Percentiles rank a stretch among this genome's conserved stretches.
Evolutionary conservation across 2,329 filamentous ascomycete species (phyloP).

Genomic region (Xylaria sp.): DNA sequence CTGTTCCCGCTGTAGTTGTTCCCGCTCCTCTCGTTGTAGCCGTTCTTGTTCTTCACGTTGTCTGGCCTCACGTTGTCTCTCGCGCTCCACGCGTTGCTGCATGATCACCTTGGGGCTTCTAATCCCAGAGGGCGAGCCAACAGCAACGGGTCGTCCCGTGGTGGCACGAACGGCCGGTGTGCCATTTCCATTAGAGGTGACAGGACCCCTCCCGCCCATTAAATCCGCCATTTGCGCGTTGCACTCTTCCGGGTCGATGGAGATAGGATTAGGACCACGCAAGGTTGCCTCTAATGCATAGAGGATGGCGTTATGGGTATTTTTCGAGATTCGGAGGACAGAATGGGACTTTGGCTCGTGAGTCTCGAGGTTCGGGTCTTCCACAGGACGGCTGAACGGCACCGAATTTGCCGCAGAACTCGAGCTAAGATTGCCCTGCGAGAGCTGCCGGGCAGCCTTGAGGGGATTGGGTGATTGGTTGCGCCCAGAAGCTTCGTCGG

Average conservation of each 20-base stretch:
- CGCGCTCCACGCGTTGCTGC: conserved; percentile 83
- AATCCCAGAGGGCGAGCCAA: conserved; percentile 72
- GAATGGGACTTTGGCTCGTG: conserved; percentile 57
- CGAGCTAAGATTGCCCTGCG: conserved; percentile 59
- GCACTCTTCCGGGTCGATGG: conserved; percentile 85
- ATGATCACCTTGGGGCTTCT: conserved; percentile 91
- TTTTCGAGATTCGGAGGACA: conserved; percentile 76
- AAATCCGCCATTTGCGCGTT: conserved; percentile 93
- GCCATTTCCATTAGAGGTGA: conserved; percentile 66
- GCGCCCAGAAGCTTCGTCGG: conserved; percentile 47
- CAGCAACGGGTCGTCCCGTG: conserved; percentile 56
- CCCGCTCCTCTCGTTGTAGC: conserved; percentile 53
- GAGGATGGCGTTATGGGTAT: conserved; percentile 89
- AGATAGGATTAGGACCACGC: conserved; percentile 83
- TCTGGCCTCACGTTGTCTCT: conserved; percentile 79
- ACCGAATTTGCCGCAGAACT: conserved; percentile 55
- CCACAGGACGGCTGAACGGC: conserved; percentile 45
- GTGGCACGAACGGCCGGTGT: conserved; percentile 59
- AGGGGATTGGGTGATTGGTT: conserved; percentile 45
- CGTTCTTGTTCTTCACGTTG: conserved; percentile 68
- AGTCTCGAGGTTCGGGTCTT: conserved; percentile 48
- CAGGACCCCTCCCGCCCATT: conserved; percentile 64
- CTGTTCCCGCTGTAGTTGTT: conserved; percentile 57
- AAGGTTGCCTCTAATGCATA: conserved; percentile 93
- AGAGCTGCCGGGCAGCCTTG: conserved; percentile 54